A percentile compares a stretch with the other conserved stretches of the same genome.
Conservation (phyloP, 2,329 filamentous ascomycete genomes). For the Nemania bipapillata region DNA sequence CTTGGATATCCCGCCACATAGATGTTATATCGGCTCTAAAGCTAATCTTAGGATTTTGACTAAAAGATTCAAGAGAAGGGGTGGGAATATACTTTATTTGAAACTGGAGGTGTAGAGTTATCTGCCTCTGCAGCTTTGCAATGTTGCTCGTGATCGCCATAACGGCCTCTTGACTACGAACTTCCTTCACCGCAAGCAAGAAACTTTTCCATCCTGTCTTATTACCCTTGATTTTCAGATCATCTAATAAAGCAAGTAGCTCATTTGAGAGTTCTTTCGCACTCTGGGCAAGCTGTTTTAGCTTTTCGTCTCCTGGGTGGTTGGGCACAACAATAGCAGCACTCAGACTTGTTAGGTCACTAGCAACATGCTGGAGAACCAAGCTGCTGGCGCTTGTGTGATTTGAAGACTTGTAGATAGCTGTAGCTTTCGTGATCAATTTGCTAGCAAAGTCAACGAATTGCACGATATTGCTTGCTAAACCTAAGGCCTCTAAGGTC, state of each 20-base stretch:
- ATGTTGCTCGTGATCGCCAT: not conserved
- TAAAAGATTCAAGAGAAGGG: no score
- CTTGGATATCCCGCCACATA: no score
- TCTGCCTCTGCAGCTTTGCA: not conserved
- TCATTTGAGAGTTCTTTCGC: not conserved
- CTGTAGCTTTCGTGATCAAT: not conserved
- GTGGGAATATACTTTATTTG: no score
- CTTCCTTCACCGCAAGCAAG: not conserved
- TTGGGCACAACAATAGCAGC: not conserved
- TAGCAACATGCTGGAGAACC: no score
- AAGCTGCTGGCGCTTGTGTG: no score
- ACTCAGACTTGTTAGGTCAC: not conserved
- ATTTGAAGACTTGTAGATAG: conserved; percentile 3
- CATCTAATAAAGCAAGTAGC: conserved; percentile 2
- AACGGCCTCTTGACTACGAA: not conserved
- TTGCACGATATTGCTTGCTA: conserved; percentile 1
- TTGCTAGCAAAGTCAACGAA: not conserved
- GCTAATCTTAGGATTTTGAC: no score
- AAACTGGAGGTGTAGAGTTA: conserved; percentile 1
- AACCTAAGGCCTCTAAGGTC: no score
- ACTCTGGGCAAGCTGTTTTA: not conserved
- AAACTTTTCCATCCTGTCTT: not conserved
- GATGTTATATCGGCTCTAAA: no score
- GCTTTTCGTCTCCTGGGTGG: not conserved
- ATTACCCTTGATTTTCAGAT: not conserved